Evolutionary conservation across 2,329 filamentous ascomycete species (phyloP).

Genomic region (Proliferodiscus dingleyae): DNA sequence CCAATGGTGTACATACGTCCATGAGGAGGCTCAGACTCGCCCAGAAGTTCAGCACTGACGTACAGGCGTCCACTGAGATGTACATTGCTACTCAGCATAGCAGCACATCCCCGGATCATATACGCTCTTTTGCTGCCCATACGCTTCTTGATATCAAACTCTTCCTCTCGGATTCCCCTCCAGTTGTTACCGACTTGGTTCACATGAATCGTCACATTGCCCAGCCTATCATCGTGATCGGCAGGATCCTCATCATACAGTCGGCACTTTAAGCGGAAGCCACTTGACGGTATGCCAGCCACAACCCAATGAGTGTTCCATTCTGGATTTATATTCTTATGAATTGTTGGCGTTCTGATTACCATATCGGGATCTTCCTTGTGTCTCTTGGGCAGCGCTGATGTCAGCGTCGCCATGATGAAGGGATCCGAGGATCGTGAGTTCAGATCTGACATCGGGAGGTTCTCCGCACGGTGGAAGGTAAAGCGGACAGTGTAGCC

Average conservation of each 20-base stretch:
- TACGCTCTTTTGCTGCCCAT: conserved; percentile 86
- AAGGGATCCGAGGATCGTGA: conserved; percentile 80
- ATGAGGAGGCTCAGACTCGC: conserved; percentile 64
- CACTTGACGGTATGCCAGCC: conserved; percentile 74
- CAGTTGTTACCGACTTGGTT: conserved; percentile 58
- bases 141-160: conserved; percentile 73
- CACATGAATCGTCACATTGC: conserved; percentile 73
- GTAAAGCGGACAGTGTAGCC: conserved; percentile 84
- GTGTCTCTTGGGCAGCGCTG: conserved; percentile 64
- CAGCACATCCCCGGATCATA: conserved; percentile 62
- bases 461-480: conserved; percentile 74
- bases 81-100: conserved; percentile 53
- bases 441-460: conserved; percentile 77
- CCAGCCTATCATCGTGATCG: conserved; percentile 81
- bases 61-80: conserved; percentile 67
- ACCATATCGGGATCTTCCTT: conserved; percentile 77
- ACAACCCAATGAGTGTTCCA: conserved; percentile 89
- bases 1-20: conserved; percentile 75
- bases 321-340: conserved; percentile 64
- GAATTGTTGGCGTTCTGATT: conserved; percentile 71
- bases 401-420: conserved; percentile 68
- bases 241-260: conserved; percentile 87
- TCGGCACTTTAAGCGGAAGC: conserved; percentile 79
- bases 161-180: conserved; percentile 59
- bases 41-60: conserved; percentile 74